Conservation (phyloP, 208 protist species). For the Entamoeba dispar region DNA sequence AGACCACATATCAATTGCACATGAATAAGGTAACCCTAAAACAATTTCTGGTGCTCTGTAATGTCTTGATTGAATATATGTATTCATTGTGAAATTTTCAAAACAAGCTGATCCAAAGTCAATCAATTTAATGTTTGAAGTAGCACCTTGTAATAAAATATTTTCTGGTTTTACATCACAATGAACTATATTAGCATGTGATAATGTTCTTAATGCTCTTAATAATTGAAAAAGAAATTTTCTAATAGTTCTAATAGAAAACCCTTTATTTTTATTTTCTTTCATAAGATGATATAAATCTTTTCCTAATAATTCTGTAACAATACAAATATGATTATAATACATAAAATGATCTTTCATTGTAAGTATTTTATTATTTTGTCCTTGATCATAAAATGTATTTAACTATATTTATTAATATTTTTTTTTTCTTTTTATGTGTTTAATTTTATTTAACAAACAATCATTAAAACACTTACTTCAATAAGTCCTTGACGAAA, state of each 20-base stretch:
- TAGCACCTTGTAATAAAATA: constrained; percentile 35
- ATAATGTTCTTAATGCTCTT: not conserved
- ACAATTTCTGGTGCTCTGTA: constrained; percentile 80
- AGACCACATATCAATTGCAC: constrained; percentile 87
- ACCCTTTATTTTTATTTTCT: constrained; percentile 43
- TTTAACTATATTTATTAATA: not conserved
- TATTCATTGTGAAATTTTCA: constrained; percentile 50
- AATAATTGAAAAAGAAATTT: constrained; percentile 33
- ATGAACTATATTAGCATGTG: constrained; percentile 27
- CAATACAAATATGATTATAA: constrained; percentile 37
- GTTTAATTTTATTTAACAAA: not conserved
- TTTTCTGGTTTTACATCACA: constrained; percentile 53
- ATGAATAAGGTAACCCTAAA: constrained; percentile 62
- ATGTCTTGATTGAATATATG: constrained; percentile 71
- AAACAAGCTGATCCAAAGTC: constrained; percentile 31
- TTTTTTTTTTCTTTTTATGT: not conserved
- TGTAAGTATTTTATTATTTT: not conserved
- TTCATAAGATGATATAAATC: constrained; percentile 66
- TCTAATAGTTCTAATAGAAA: constrained; percentile 34
- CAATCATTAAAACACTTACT: not conserved
- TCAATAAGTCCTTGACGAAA: not conserved
- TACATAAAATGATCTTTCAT: constrained; percentile 23
- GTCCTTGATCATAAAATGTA: not conserved
- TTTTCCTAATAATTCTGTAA: constrained; percentile 55
- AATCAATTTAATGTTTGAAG: not conserved